Evolutionary conservation across 768 basidiomycete genomes (phyloP), one percentile per base, ranked within the genome.

Genomic region (Pisolithus microcarpus): DNA sequence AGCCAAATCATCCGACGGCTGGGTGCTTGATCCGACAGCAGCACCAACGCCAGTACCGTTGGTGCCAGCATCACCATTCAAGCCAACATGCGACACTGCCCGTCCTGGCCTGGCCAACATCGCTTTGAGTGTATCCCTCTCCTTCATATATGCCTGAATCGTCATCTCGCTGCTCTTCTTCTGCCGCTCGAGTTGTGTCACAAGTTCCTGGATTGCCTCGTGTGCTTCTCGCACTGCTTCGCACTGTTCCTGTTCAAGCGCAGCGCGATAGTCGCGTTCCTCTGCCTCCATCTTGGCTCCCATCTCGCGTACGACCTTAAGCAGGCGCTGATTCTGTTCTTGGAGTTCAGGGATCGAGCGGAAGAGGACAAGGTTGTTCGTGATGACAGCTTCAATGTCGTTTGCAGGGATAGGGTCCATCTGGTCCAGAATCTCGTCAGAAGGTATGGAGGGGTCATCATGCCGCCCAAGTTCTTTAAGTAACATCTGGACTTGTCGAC

Each of bases 171-270:
- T 76, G 64, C 73, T 75, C 66, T 80, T 81, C 68, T 87, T 84
- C 67, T 91, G 84, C 38, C 76, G 72, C 55, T 94, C 90, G 11
- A 96, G 72, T 64, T 92, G 85, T 13, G 79, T 73, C 16, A 83
- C 83, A 16, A 97, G 73, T 36, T 84, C 79, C 52, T 84, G 78
- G 58, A 98, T 92, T 1, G 89, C 84, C 49, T 88, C 84, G 52
- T 92, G 87, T 0, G 95, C 95, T 67, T 96, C 91, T 34, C 79
- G 76, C 9, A 98, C 76, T 0, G 91, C 91, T 58, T 85, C 84
- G 24, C 74, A 76, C 58, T 90, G 87, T 61, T 88, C 89, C 58
- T 71, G 75, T 56, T 89, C 82, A 67, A 88, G 79, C 5, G 69
- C 65, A 44, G 81, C 83, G 40, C 78, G 77, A 56, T 87, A 85